These are phyloP conservation scores for Magnusiomyces paraingens DNA, from an alignment of 1,139 yeast genomes.

Conservation along the genomic window DNA sequence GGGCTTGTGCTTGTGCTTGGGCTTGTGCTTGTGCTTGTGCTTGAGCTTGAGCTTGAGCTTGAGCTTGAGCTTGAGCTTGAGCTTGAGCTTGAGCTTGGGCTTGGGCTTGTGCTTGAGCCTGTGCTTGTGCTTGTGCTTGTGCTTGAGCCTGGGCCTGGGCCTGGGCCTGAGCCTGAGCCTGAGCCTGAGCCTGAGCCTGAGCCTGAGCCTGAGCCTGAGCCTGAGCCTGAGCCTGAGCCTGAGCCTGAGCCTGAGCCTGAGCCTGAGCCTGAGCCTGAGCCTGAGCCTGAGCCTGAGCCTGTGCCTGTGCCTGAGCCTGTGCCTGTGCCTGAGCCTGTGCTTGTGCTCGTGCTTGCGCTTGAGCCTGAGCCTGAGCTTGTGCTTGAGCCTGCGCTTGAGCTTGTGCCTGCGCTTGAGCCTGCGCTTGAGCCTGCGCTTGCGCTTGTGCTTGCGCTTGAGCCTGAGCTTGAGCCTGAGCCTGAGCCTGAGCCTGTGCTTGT, in stretches of 20 bases:
- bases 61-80: slow-evolving; percentile 3
- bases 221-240: neutral
- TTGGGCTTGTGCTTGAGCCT: neutral
- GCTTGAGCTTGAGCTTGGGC: slow-evolving; percentile 3
- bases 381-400: slow-evolving; percentile 1
- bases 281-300: neutral
- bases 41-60: neutral
- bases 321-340: neutral
- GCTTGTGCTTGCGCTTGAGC: neutral
- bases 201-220: slow-evolving; percentile 1
- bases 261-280: neutral
- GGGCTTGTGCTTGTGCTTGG: slow-evolving; percentile 1
- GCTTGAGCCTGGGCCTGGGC: neutral
- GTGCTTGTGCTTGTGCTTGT: neutral
- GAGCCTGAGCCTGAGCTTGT: slow-evolving; percentile 5
- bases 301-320: neutral
- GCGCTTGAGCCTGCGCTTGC: neutral
- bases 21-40: slow-evolving; percentile 7
- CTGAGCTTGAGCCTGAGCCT: slow-evolving; percentile 3
- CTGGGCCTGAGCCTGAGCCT: slow-evolving; percentile 2
- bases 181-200: neutral
- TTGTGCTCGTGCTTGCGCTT: neutral
- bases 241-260: neutral
- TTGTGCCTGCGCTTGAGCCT: neutral
- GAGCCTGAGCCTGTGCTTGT: slow-evolving; percentile 1